A percentile compares a stretch with the other conserved stretches of the same genome.
Evolutionary conservation across 768 basidiomycete species (phyloP).

Genomic region (Suillus weaverae): DNA sequence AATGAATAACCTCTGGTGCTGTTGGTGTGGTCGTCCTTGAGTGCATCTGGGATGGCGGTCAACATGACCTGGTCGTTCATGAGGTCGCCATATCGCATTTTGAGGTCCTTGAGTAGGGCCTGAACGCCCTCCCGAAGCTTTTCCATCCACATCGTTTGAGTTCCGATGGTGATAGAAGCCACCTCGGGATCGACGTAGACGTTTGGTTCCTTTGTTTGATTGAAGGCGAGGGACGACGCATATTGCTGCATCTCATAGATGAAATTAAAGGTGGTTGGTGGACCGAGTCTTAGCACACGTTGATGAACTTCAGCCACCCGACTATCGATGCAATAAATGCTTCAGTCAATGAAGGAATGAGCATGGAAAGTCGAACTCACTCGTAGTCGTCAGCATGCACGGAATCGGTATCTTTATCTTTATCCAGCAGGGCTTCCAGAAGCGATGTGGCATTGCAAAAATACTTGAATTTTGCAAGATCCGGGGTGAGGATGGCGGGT

Average conservation of each 20-base stretch:
- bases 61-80: neutral
- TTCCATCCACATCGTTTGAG: neutral
- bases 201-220: neutral
- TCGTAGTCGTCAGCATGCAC: neutral
- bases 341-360: neutral
- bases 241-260: neutral
- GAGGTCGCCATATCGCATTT: neutral
- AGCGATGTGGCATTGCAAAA: neutral
- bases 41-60: neutral
- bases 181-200: neutral
- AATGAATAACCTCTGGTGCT: neutral
- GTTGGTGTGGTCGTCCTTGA: neutral
- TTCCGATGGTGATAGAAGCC: neutral
- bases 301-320: neutral
- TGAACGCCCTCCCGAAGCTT: neutral
- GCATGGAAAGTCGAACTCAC: neutral
- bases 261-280: neutral
- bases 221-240: neutral
- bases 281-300: neutral
- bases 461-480: neutral
- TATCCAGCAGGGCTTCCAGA: neutral
- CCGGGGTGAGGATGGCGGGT: neutral
- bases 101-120: neutral
- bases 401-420: neutral
- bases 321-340: accelerated